Evolutionary conservation across 2,329 filamentous ascomycete genomes (phyloP).

Genomic region (Claviceps arundinis): DNA sequence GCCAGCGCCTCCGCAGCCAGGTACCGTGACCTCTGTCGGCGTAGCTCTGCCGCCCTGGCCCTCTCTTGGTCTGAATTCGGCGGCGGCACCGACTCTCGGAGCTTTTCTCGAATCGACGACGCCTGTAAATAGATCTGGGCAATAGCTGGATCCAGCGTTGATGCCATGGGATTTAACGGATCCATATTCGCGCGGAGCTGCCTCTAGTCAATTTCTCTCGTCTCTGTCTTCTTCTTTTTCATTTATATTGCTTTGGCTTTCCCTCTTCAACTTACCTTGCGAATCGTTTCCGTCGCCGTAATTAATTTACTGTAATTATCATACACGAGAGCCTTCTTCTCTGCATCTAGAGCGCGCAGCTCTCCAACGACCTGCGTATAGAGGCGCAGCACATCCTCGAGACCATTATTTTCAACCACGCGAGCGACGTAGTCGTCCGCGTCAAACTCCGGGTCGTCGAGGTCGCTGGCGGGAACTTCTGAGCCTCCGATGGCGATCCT

Average conservation of each 20-base stretch:
- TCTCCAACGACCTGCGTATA: conserved; percentile 66
- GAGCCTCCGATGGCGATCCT: conserved; percentile 33
- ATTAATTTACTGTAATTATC: conserved; percentile 98
- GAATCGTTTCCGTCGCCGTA: conserved; percentile 89
- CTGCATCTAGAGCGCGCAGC: conserved; percentile 80
- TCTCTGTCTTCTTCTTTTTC: not conserved
- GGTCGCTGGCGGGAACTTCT: conserved; percentile 52
- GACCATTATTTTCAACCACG: conserved; percentile 45
- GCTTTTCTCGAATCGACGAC: conserved; percentile 37
- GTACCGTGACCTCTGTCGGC: conserved; percentile 32
- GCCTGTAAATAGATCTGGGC: conserved; percentile 57
- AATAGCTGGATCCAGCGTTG: conserved; percentile 60
- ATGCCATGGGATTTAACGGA: conserved; percentile 59
- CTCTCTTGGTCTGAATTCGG: conserved; percentile 28
- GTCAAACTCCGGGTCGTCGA: conserved; percentile 63
- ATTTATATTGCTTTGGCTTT: not conserved
- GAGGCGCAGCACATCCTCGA: conserved; percentile 55
- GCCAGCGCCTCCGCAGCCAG: conserved; percentile 50
- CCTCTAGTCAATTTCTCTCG: not conserved
- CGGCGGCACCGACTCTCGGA: conserved; percentile 33
- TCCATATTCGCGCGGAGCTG: conserved; percentile 77
- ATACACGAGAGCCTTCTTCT: conserved; percentile 94
- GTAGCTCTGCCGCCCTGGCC: conserved; percentile 19
- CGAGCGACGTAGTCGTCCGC: conserved; percentile 53
- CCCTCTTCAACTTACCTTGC: conserved; percentile 41